Percentiles rank a stretch among this genome's conserved stretches.
Conservation (phyloP, 192 early-diverging fungal genomes). For the Gigaspora rosea region DNA sequence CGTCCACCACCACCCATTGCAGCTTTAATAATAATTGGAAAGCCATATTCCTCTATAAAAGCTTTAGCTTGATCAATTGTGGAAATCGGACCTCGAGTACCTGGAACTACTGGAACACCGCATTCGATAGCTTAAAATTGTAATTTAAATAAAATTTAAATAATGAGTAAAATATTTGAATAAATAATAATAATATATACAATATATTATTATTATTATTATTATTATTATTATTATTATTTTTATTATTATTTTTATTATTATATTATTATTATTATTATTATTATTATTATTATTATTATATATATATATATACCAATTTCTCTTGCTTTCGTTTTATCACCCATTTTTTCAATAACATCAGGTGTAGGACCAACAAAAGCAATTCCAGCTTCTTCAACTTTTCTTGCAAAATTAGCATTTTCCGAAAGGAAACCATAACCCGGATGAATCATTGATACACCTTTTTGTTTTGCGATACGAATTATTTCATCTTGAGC, state of each 20-base stretch:
- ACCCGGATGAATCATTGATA: constrained; percentile 91
- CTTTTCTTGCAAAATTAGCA: constrained; percentile 86
- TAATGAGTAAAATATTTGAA: not conserved
- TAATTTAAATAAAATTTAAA: not conserved
- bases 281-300: too few species aligned
- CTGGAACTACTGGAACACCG: constrained; percentile 91
- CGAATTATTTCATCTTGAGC: constrained; percentile 90
- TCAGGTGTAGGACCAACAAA: constrained; percentile 87
- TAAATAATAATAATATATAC: not conserved
- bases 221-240: too few species aligned
- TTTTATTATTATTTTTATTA: too few species aligned
- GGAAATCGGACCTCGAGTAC: constrained; percentile 84
- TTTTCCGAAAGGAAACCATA: constrained; percentile 98
- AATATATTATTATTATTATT: too few species aligned
- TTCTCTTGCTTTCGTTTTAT: constrained; percentile 90
- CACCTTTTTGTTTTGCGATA: constrained; percentile 80
- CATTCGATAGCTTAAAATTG: constrained; percentile 62
- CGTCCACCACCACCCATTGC: constrained; percentile 96
- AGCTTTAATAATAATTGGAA: constrained; percentile 97
- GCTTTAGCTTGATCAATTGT: constrained; percentile 60
- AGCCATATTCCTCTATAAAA: constrained; percentile 82
- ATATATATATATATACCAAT: constrained; percentile 59
- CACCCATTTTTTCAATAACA: constrained; percentile 87
- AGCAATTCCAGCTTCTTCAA: constrained; percentile 85
- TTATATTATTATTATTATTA: too few species aligned